Evolutionary conservation across 2,329 filamentous ascomycete genomes (phyloP), one percentile per base, ranked within the genome.

Genomic region (Emericellopsis cladophorae): DNA sequence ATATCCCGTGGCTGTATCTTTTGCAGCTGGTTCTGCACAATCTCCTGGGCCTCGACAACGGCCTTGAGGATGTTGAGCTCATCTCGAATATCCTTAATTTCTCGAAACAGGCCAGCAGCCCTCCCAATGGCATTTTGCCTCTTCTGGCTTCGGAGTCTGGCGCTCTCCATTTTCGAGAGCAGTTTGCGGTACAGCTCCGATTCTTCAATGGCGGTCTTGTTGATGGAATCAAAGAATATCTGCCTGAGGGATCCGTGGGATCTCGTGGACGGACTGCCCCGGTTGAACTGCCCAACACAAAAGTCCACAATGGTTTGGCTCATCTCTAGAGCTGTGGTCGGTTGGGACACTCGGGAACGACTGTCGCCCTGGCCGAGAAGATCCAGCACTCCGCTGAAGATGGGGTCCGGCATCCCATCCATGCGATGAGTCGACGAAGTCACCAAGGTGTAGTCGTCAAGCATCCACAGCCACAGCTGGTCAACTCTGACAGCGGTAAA

Each of bases 71-170:
- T 53, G 7, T 49, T 49, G 0, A 52, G 36, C 41, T 52, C 49
- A 3, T 53, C 49, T 2, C 49, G 49, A 10, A 52, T 40, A 23
- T 53, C 51, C 39, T 53, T 53, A 11, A 52, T 47, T 1, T 50
- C 42, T 6, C 46, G 39, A 12, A 40, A 44, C 1, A 47, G 40
- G 5, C 41, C 16, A 5, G 40, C 44, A 8, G 46, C 40, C 7
- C 37, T 24, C 11, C 40, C 26, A 22, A 48, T 2, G 43, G 37
- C 29, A 42, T 21, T 40, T 23, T 21, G 31, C 31, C n/a, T 31
- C 36, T 36, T 42, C 41, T 42, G 35, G 22, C 15, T 39, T 14
- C 9, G 41, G 31, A 36, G 29, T 4, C 14, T 14, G 9, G 18
- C n/a, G 33, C 33, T 16, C 33, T 16, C 33, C 33, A 35, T 29